Evolutionary conservation across 257 asterid genomes (phyloP), one percentile per base, ranked within the genome.

Genomic region (Penstemon newberryi): DNA sequence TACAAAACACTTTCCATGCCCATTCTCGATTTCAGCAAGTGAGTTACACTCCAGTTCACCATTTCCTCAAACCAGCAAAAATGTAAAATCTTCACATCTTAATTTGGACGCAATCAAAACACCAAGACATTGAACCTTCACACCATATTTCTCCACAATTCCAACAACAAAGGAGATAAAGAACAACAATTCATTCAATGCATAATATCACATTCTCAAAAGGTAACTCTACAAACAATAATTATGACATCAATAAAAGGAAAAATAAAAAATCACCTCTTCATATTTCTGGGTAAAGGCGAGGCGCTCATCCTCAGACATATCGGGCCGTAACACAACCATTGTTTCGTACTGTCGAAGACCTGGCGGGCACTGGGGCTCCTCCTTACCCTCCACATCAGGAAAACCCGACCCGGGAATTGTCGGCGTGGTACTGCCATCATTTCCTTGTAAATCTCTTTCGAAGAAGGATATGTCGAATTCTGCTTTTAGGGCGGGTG

Each of bases 221-320:
- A 56, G 37, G 25, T 18, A 56, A 56, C 42, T 7, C 3, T 33
- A 55, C 7, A 5, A 55, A 12, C 25, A 57, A 33, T 7, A 57
- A 7, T 57, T 4, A 0, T 39, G 4, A 33, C 15, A 63, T 18
- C 19, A 62, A 11, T n/a, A 60, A 7, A 13, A 43, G 19, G 38
- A 15, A 45, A 25, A n/a, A 11, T 4, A 0, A 38, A 46, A 13
- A 8, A 38, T 7, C 72, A 91, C 98, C 99, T 93, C 97, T 75
- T 93, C 97, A 40, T 93, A 93, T 73, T 84, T 86, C 78, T 90
- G 97, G 43, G 96, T 90, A 64, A 88, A 86, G n/a, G 90, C 51
- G 19, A 93, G 89, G 50, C 99, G 92, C 40, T 93, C 99, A 63
- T 93, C 97, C 75, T 90, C 99, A 33, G 97, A 88, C 99, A 93